Base-by-base conservation (phyloP, 306 rosid genomes). In the Cicer cuneatum region DNA sequence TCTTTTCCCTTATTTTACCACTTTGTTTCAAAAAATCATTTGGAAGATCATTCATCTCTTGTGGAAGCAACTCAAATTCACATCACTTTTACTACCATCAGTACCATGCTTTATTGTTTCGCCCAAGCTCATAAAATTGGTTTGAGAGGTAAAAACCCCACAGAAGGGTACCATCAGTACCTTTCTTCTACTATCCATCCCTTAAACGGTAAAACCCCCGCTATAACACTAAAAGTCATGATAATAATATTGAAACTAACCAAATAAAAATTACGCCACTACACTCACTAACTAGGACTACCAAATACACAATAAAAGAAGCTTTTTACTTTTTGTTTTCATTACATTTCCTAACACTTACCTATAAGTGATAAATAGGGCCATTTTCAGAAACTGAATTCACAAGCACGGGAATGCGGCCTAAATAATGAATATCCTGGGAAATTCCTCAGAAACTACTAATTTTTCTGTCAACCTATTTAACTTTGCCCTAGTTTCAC, bases 321-420 rank as follows among this genome's bases (percentile, higher is more conserved):
- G 18, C 35, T 18, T 49, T 77, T 47, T 6, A 69, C 67, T 53
- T 2, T 78, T 12, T 29, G 64, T 72, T 77, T 45, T 29, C 74
- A 53, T 47, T 53, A 75, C 66, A 75, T 70, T 81, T 76, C 40
- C 43, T 39, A 76, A 72, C 57, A 69, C 74, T 42, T 72, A 38
- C 18, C 57, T 81, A 57, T 52, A 41, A 35, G 51, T 69, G 40
- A 53, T 66, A 39, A 47, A 46, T 69, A 48, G 35, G 48, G 40
- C 68, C 39, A 11, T 48, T 60, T 59, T 58, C 18, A 33, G 12
- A 8, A 54, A 71, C 56, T 54, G 16, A 61, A 73, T 68, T 64
- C 76, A 77, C 66, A 75, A 41, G 85, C 81, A 74, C 69, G 77
- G 73, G 81, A 85, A 80, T 73, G 89, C 70, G 37, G 77, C 85